A percentile compares a stretch with the other conserved stretches of the same genome.
Evolutionary conservation across 2,329 filamentous ascomycete genomes (phyloP).

Genomic region (Hymenoscyphus infarciens): DNA sequence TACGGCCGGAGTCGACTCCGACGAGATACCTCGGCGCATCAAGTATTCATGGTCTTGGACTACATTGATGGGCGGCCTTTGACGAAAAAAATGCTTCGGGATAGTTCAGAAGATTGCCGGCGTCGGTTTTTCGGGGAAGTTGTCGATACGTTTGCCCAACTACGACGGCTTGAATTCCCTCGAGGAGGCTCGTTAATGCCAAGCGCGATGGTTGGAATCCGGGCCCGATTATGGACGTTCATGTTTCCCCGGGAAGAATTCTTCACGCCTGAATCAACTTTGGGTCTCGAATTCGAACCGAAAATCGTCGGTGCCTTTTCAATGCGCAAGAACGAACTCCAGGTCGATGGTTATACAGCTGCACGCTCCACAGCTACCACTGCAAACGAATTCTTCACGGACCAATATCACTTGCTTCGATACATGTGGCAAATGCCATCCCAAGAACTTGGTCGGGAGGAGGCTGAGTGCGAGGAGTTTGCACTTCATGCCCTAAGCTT

Average conservation of each 20-base stretch:
- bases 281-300: not conserved
- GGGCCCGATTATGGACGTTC: conserved; percentile 2
- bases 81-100: no score
- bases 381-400: conserved; percentile 2
- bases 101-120: no score
- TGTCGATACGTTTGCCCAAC: not conserved
- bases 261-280: no score
- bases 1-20: conserved; percentile 1
- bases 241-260: conserved; percentile 1
- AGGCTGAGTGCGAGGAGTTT: no score
- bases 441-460: no score
- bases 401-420: conserved; percentile 2
- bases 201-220: conserved; percentile 1
- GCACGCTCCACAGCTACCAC: conserved; percentile 3
- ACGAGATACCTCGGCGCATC: not conserved
- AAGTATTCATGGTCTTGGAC: no score
- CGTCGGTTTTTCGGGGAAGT: no score
- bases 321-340: conserved; percentile 4
- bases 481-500: not conserved
- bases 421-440: not conserved
- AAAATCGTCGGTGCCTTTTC: conserved; percentile 1
- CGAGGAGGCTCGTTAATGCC: conserved; percentile 1
- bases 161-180: conserved; percentile 4
- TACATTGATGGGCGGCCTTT: no score
- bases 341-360: conserved; percentile 3